Evolutionary conservation across 1,284 basidiomycete genomes (phyloP).

Genomic region (Microbotryum silenes-acaulis): DNA sequence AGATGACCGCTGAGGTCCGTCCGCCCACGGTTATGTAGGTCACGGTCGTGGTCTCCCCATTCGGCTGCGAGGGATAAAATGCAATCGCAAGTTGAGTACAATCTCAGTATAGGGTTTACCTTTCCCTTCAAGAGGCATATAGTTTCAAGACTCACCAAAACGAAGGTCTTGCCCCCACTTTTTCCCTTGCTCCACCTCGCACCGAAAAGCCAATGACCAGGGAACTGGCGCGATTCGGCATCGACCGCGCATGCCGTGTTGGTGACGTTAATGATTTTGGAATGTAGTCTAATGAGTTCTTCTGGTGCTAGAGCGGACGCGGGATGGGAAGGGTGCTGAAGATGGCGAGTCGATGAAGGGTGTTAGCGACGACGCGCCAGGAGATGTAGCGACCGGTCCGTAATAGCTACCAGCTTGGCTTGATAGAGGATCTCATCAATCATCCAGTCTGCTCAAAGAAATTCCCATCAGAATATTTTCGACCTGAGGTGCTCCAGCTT

Average conservation of each 20-base stretch:
- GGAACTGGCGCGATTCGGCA: slow-evolving; percentile 64
- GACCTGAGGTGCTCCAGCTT: no score
- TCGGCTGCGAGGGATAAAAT: slow-evolving; percentile 46
- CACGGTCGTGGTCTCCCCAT: slow-evolving; percentile 62
- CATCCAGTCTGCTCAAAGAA: slow-evolving; percentile 17
- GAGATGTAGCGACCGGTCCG: no score
- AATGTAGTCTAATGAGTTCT: slow-evolving; percentile 53
- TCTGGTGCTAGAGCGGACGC: slow-evolving; percentile 52
- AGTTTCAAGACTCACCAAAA: slow-evolving; percentile 47
- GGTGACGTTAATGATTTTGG: slow-evolving; percentile 55
- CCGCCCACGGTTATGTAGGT: slow-evolving; percentile 72
- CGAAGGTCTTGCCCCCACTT: slow-evolving; percentile 47
- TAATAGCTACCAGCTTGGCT: slow-evolving; percentile 18
- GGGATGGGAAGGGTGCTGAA: slow-evolving; percentile 59
- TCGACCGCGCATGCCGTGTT: slow-evolving; percentile 59
- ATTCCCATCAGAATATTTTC: no score
- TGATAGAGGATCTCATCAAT: slow-evolving; percentile 73
- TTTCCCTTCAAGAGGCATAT: no score
- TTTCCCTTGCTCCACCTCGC: slow-evolving; percentile 68
- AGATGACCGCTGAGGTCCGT: slow-evolving; percentile 66
- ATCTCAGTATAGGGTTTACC: no score
- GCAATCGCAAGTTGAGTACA: no score
- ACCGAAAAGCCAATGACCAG: slow-evolving; percentile 61
- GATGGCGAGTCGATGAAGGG: background rate
- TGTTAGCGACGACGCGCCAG: background rate